Percentiles rank a stretch among this genome's conserved stretches.
Evolutionary conservation across 495 filamentous ascomycete genomes (phyloP).

Genomic region (Sabuloglossum arenarium): DNA sequence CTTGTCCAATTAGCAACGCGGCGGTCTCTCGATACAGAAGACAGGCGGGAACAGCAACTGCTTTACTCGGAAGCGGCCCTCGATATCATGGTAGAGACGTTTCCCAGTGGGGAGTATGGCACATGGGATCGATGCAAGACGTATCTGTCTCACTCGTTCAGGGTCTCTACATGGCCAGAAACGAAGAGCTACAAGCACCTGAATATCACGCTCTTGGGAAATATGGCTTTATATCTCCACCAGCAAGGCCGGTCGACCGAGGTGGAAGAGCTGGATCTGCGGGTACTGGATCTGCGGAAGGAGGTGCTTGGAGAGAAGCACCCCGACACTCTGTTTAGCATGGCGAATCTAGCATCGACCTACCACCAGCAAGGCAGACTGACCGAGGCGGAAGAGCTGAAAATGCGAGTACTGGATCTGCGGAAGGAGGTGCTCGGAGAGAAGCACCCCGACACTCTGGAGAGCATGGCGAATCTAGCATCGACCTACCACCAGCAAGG

Average conservation of each 20-base stretch:
- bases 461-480: slow-evolving; percentile 2
- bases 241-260: not conserved
- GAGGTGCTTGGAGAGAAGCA: slow-evolving; percentile 10
- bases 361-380: slow-evolving; percentile 3
- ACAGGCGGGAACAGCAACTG: not conserved
- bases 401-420: slow-evolving; percentile 5
- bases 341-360: slow-evolving; percentile 5
- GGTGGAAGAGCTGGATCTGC: not conserved
- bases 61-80: not conserved
- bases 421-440: slow-evolving; percentile 4
- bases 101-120: not conserved
- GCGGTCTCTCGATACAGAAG: not conserved
- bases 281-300: slow-evolving; percentile 1
- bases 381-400: slow-evolving; percentile 1
- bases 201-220: not conserved
- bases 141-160: not conserved
- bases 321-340: slow-evolving; percentile 9
- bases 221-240: not conserved
- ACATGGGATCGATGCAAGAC: not conserved
- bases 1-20: not conserved
- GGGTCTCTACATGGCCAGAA: not conserved
- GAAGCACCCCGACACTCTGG: slow-evolving; percentile 4
- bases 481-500: not conserved
- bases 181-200: not conserved
- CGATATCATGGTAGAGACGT: not conserved